These are phyloP conservation scores for Hibiscus mutabilis DNA, from an alignment of 345 rosid species.

Conservation along the genomic window DNA sequence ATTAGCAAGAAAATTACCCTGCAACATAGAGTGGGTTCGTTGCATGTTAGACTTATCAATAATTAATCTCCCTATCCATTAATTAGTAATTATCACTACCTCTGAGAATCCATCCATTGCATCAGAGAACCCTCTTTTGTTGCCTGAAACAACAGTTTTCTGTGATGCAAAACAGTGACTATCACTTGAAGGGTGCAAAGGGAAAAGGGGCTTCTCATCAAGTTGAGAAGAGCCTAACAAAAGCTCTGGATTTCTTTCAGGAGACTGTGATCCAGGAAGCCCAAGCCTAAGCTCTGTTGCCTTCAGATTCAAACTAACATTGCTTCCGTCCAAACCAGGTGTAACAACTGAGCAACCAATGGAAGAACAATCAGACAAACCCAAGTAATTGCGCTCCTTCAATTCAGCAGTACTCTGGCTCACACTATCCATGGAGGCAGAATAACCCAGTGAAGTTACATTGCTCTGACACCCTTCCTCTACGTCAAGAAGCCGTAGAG, in stretches of 20 bases:
- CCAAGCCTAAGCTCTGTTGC: conserved; percentile 72
- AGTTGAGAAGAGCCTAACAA: conserved; percentile 24
- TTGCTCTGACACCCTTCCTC: conserved; percentile 42
- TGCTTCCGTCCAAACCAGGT: conserved; percentile 20
- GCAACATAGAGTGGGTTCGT: conserved; percentile 20
- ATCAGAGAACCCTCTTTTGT: conserved; percentile 62
- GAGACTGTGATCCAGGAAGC: conserved; percentile 65
- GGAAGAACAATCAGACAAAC: conserved; percentile 46
- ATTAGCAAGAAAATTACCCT: conserved; percentile 42
- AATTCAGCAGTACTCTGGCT: conserved; percentile 33
- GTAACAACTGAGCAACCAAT: conserved; percentile 34
- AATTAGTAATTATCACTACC: conserved; percentile 23
- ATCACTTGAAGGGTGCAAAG: conserved; percentile 49
- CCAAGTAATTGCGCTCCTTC: conserved; percentile 54
- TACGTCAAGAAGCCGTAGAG: conserved; percentile 45
- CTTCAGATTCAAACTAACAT: conserved; percentile 45
- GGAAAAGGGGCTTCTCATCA: conserved; percentile 56
- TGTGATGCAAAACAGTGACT: conserved; percentile 27
- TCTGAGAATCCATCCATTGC: conserved; percentile 49
- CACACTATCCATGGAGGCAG: conserved; percentile 32
- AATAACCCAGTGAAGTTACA: conserved; percentile 33
- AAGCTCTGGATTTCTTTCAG: conserved; percentile 36
- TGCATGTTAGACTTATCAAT: conserved; percentile 11
- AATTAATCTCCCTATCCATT: background rate
- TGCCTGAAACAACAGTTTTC: conserved; percentile 43